These are phyloP conservation scores for Alternaria solani DNA, from an alignment of 2,329 filamentous ascomycete species.

Conservation along the genomic window DNA sequence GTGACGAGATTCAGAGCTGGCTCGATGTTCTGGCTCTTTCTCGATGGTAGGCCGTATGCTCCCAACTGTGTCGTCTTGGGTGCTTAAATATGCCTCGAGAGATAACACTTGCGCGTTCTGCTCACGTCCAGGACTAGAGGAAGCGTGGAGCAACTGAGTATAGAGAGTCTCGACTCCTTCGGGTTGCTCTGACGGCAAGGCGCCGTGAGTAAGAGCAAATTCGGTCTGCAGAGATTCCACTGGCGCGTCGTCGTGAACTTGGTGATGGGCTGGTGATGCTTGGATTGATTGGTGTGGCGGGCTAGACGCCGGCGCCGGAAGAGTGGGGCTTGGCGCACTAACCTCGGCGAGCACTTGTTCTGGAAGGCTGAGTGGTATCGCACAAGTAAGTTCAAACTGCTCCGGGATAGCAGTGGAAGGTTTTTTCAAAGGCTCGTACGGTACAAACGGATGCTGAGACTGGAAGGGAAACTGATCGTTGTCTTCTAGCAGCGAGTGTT, in stretches of 20 bases:
- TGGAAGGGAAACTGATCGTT: constrained; percentile 23
- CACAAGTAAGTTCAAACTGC: not conserved
- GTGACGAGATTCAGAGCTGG: constrained; percentile 35
- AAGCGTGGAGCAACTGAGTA: constrained; percentile 4
- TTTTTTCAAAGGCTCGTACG: not conserved
- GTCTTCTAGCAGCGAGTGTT: constrained; percentile 17
- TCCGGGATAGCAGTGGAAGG: not conserved
- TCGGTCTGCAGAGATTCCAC: not conserved
- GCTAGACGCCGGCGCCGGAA: constrained; percentile 6
- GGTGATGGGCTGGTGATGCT: not conserved
- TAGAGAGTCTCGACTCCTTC: not conserved
- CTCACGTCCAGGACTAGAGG: constrained; percentile 14
- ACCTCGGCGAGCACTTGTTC: constrained; percentile 3
- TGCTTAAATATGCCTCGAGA: constrained; percentile 21
- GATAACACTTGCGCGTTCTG: constrained; percentile 40
- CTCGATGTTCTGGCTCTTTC: constrained; percentile 1
- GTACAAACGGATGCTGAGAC: constrained; percentile 16
- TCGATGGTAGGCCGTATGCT: constrained; percentile 30
- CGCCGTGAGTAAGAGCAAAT: not conserved
- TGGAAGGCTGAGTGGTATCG: not conserved
- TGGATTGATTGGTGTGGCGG: constrained; percentile 6
- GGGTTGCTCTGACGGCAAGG: not conserved
- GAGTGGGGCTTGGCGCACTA: constrained; percentile 4
- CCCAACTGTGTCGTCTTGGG: constrained; percentile 27
- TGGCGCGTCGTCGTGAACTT: not conserved